Evolutionary conservation across 306 rosid genomes (phyloP).

Genomic region (Pachyrhizus erosus): DNA sequence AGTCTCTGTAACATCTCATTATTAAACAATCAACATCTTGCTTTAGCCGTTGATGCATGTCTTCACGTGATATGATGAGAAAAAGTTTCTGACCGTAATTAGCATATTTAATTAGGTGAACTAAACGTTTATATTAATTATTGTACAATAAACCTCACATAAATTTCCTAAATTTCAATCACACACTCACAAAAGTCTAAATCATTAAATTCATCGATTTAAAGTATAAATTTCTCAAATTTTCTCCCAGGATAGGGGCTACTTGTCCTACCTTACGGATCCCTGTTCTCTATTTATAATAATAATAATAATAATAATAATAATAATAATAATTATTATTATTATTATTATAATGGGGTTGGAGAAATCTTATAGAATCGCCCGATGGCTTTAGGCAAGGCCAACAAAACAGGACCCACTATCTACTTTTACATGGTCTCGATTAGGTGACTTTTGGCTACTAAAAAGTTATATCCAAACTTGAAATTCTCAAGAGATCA

Average conservation of each 20-base stretch:
- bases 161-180: background rate
- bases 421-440: conserved; percentile 31
- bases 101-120: conserved; percentile 38
- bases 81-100: conserved; percentile 1
- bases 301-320: background rate
- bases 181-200: background rate
- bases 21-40: conserved; percentile 51
- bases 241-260: conserved; percentile 43
- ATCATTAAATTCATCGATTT: background rate
- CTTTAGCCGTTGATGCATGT: conserved; percentile 34
- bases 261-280: conserved; percentile 46
- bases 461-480: conserved; percentile 56
- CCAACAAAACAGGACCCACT: conserved; percentile 69
- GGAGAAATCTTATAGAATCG: conserved; percentile 64
- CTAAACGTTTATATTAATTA: conserved; percentile 2
- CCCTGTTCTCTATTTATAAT: conserved; percentile 22
- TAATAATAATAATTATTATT: too few species aligned
- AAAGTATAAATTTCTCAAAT: background rate
- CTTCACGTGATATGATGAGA: conserved; percentile 50
- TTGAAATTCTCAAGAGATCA: conserved; percentile 40
- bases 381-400: conserved; percentile 56
- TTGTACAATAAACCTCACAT: background rate
- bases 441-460: conserved; percentile 55
- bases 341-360: too few species aligned
- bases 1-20: conserved; percentile 41